These are phyloP conservation scores for Solanum neorickii DNA, from an alignment of 257 asterid species.

Conservation along the genomic window DNA sequence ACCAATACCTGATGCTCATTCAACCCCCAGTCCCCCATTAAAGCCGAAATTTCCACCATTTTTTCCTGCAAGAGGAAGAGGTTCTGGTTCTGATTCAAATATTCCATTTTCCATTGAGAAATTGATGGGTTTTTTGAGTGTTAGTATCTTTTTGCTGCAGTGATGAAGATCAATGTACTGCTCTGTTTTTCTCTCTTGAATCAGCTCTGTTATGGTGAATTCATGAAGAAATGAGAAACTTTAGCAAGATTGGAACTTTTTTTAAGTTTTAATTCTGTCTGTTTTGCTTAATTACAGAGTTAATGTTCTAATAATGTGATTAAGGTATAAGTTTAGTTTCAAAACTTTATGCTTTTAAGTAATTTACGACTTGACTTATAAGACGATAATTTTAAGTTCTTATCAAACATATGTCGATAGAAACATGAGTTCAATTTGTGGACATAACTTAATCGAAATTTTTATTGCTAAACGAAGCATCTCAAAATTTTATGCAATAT, in stretches of 20 bases:
- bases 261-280: neutral
- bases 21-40: neutral
- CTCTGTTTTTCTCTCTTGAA: neutral
- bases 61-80: neutral
- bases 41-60: neutral
- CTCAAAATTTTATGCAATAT: accelerated
- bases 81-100: neutral
- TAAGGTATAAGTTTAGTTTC: neutral
- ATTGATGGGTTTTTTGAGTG: neutral
- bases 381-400: accelerated
- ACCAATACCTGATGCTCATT: neutral
- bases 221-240: neutral
- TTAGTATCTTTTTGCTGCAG: neutral
- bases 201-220: neutral
- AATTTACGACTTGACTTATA: no score
- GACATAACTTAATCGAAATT: no score
- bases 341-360: neutral
- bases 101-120: neutral
- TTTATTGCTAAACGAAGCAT: neutral
- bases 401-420: accelerated
- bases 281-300: neutral
- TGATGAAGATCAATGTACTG: neutral
- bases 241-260: neutral
- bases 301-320: neutral
- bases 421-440: accelerated